These are phyloP conservation scores for Cyanophora paradoxa DNA, from an alignment of 78 protist genomes.

Conservation along the genomic window DNA sequence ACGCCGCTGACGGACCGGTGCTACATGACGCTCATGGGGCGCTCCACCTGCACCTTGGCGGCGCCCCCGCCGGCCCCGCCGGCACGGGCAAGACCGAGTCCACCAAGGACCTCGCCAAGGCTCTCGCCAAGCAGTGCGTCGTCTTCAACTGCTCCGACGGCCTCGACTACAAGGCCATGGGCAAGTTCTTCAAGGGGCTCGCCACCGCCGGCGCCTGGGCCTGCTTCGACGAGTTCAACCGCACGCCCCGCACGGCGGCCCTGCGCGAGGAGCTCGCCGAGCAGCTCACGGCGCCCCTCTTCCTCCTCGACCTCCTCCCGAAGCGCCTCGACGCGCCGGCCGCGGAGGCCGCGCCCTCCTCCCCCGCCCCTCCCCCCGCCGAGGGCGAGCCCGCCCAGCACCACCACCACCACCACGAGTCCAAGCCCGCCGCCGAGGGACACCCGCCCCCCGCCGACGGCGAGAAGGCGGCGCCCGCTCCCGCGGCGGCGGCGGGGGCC, in stretches of 20 bases:
- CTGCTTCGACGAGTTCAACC: slow-evolving; percentile 75
- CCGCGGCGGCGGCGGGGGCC: no score
- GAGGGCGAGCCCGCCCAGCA: no score
- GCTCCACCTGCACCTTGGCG: slow-evolving; percentile 39
- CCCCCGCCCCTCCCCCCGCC: no score
- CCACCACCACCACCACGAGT: no score
- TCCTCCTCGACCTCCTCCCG: no score
- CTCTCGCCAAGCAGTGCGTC: slow-evolving; percentile 45
- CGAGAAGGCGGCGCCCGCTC: no score
- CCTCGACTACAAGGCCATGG: slow-evolving; percentile 51
- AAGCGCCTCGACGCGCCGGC: no score
- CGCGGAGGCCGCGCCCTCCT: no score
- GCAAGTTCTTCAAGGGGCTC: slow-evolving; percentile 65
- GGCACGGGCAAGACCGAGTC: slow-evolving; percentile 65
- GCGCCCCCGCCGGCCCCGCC: slow-evolving; percentile 30
- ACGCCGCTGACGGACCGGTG: slow-evolving; percentile 76
- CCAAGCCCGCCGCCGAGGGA: no score
- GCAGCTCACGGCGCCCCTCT: slow-evolving; percentile 19
- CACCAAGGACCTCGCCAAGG: slow-evolving; percentile 52
- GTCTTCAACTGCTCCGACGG: slow-evolving; percentile 56
- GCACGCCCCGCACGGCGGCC: slow-evolving; percentile 32
- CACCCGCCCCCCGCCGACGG: no score
- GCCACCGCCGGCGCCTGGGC: slow-evolving; percentile 62
- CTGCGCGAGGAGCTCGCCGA: background rate
- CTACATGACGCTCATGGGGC: slow-evolving; percentile 42